Evolutionary conservation across 2,329 filamentous ascomycete genomes (phyloP), one percentile per base, ranked within the genome.

Genomic region (Diaporthe longicolla): DNA sequence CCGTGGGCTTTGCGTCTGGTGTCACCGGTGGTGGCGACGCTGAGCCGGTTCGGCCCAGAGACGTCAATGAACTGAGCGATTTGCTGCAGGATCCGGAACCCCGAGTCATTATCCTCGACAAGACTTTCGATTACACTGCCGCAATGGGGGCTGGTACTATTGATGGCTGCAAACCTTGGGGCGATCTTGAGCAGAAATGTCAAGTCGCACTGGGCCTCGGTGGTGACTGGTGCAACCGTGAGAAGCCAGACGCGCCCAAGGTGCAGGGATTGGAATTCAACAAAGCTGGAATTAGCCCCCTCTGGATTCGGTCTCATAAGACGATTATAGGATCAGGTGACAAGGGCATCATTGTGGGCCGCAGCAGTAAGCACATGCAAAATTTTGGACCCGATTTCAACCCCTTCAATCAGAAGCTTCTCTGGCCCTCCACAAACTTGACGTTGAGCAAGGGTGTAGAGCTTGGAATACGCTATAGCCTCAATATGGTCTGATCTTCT

Each of bases 191-290:
- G 3, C 81, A 73, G 19, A 63, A 48, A 10, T 89, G 90, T 81
- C 90, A 92, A 83, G 78, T 86, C 52, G 88, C 90, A 24, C 40
- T 63, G 9, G 59, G 59, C 76, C 91, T 92, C 80, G 89, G 91
- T 83, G 83, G 89, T 82, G 82, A 90, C 79, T 90, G 88, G 87
- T 92, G 90, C 81, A 83, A 80, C 73, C 90, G 91, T 83, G 89
- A 91, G 80, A 83, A 91, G 81, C 83, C 88, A 24, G 74, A 72
- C 69, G 87, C 88, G 1, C 85, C 87, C 45, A 85, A 84, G 69
- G 84, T 84, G 52, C 43, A 55, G 52, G 58, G 58, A 9, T 87
- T 83, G 50, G 83, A 78, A 9, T 87, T 85, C 76, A 86, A 90
- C 82, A 89, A 87, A 71, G 89, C 89, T 40, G 88, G 84, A 76